Evolutionary conservation across 768 basidiomycete genomes (phyloP).

Genomic region (Trametes sanguinea): DNA sequence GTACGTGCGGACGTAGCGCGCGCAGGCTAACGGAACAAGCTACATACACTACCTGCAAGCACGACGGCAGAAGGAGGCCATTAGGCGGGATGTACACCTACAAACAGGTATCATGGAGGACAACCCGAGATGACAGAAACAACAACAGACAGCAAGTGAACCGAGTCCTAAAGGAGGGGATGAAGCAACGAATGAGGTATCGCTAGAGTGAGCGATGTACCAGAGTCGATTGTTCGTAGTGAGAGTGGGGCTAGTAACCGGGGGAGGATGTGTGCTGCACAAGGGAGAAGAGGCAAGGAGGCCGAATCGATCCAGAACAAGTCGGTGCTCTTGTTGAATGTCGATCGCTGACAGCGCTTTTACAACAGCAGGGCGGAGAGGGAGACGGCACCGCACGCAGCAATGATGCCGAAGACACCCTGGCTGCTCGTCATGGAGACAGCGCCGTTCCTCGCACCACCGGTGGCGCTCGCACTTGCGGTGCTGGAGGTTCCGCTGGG

Average conservation of each 20-base stretch:
- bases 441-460: slow-evolving; percentile 13
- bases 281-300: slow-evolving; percentile 3
- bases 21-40: slow-evolving; percentile 2
- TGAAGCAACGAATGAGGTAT: slow-evolving; percentile 11
- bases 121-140: slow-evolving; percentile 3
- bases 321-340: neutral
- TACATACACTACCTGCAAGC: slow-evolving; percentile 8
- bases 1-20: slow-evolving; percentile 15
- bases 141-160: neutral
- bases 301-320: neutral
- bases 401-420: slow-evolving; percentile 24
- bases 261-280: slow-evolving; percentile 11
- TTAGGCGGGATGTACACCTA: slow-evolving; percentile 5
- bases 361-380: slow-evolving; percentile 27
- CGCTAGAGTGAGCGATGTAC: slow-evolving; percentile 2
- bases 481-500: slow-evolving; percentile 12
- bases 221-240: slow-evolving; percentile 6
- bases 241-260: neutral
- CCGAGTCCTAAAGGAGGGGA: slow-evolving; percentile 7
- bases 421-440: slow-evolving; percentile 8
- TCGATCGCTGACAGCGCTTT: neutral
- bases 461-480: slow-evolving; percentile 4
- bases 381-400: slow-evolving; percentile 27
- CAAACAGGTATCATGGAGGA: slow-evolving; percentile 2
- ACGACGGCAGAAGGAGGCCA: neutral